phyloP scores from a whole-genome alignment of 805 yeast species.

The Barnettozyma botsteinii region DNA sequence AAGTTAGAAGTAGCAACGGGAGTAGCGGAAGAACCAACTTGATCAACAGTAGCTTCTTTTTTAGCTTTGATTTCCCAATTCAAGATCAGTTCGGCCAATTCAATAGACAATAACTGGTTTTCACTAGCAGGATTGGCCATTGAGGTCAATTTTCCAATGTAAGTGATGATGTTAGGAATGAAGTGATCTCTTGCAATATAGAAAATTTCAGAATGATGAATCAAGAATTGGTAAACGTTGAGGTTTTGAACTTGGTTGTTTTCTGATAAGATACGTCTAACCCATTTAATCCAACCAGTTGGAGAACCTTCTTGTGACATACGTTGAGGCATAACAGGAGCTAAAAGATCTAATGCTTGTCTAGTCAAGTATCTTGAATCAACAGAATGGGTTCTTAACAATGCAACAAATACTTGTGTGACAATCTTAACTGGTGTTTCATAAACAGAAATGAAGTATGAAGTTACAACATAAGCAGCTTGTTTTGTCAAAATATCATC shows the following conservation, averaged over 20 bases:
- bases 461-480: slow-evolving; percentile 84
- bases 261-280: slow-evolving; percentile 85
- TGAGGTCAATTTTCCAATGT: slow-evolving; percentile 85
- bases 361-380: slow-evolving; percentile 81
- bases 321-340: slow-evolving; percentile 76
- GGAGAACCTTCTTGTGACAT: slow-evolving; percentile 46
- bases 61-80: slow-evolving; percentile 71
- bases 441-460: slow-evolving; percentile 78
- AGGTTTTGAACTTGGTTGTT: slow-evolving; percentile 83
- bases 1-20: slow-evolving; percentile 31
- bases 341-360: slow-evolving; percentile 81
- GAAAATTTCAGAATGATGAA: slow-evolving; percentile 78
- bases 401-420: slow-evolving; percentile 86
- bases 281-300: slow-evolving; percentile 85
- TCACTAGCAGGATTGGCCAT: slow-evolving; percentile 73
- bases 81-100: slow-evolving; percentile 76
- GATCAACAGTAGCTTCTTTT: slow-evolving; percentile 13
- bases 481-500: slow-evolving; percentile 89
- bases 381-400: slow-evolving; percentile 74
- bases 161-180: slow-evolving; percentile 80
- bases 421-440: slow-evolving; percentile 88
- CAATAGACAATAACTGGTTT: slow-evolving; percentile 81
- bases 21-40: slow-evolving; percentile 12
- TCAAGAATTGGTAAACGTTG: slow-evolving; percentile 83
- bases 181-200: slow-evolving; percentile 85